These are phyloP conservation scores for Eucalyptus pauciflora DNA, from an alignment of 345 rosid genomes.

Conservation along the genomic window DNA sequence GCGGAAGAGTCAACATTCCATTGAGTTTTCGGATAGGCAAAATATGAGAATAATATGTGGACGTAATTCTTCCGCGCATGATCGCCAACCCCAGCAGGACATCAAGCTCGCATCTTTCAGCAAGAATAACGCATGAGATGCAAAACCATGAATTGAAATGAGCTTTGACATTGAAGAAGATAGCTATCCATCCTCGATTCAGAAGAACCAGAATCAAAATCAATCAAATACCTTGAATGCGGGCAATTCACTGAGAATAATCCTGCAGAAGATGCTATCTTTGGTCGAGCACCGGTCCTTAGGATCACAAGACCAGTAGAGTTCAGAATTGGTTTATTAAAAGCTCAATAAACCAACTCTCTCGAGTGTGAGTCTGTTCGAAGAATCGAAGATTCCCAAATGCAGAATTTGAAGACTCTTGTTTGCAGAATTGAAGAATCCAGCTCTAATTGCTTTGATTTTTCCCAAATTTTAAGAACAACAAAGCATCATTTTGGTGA, in stretches of 20 bases:
- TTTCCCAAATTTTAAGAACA: too few relatives aligned
- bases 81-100: not conserved
- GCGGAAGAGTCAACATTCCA: not conserved
- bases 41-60: not conserved
- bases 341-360: not conserved
- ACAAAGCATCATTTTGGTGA: too few relatives aligned
- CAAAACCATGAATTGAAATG: not conserved
- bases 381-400: too few relatives aligned
- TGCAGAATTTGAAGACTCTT: too few relatives aligned
- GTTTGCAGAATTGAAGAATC: too few relatives aligned
- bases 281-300: accelerated
- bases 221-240: not conserved
- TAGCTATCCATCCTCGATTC: not conserved
- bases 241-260: not conserved
- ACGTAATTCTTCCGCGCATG: not conserved
- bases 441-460: too few relatives aligned
- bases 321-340: not conserved
- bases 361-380: too few relatives aligned
- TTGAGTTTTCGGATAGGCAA: not conserved
- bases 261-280: not conserved
- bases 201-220: not conserved
- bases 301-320: not conserved
- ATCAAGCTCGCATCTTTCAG: not conserved
- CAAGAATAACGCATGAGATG: not conserved
- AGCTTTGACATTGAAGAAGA: not conserved